Base-by-base conservation (phyloP, 345 rosid species). In the Carallia brachiata region DNA sequence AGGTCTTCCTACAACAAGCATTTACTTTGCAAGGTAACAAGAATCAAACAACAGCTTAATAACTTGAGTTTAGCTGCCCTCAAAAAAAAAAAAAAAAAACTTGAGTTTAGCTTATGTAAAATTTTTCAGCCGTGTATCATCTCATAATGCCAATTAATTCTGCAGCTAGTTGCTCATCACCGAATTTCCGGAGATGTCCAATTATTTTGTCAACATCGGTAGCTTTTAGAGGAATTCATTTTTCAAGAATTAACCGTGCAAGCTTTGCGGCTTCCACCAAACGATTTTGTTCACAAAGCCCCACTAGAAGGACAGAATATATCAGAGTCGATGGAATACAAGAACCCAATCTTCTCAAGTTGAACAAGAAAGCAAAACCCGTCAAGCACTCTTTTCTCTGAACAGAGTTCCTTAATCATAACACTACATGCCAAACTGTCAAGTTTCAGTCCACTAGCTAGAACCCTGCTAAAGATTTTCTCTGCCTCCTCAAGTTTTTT, bases 391-490 rank as follows among this genome's bases (percentile, higher is more conserved):
- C 83, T 79, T 52, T 82, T 86, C 57, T 56, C 28, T 1, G 54
- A 66, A 84, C 90, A 88, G 28, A 91, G 78, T 81, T 81, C 90
- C 73, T 63, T 90, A 61, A 94, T 70, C 78, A 90, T 77, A 37
- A 88, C 56, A 76, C 86, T 89, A 62, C 89, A 87, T 8, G 95
- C 87, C 71, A 87, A 47, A 71, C 91, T 81, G 75, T 90, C 96
- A 40, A 87, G 97, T 78, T 81, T 87, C 64, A 78, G 36, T 72
- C 82, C 92, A 54, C 73, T 63, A 36, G 67, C 73, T 79, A 86
- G 68, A 85, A 84, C 80, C 78, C 66, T 62, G 30, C 79, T 79
- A 71, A 91, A 87, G 52, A 82, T 81, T 73, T 65, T 77, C 75
- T 85, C 90, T 7, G 97, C 93, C 66, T 90, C 90, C 50, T 83